phyloP scores from a whole-genome alignment of 2,329 filamentous ascomycete genomes.

The Beauveria scarabaeidicola region DNA sequence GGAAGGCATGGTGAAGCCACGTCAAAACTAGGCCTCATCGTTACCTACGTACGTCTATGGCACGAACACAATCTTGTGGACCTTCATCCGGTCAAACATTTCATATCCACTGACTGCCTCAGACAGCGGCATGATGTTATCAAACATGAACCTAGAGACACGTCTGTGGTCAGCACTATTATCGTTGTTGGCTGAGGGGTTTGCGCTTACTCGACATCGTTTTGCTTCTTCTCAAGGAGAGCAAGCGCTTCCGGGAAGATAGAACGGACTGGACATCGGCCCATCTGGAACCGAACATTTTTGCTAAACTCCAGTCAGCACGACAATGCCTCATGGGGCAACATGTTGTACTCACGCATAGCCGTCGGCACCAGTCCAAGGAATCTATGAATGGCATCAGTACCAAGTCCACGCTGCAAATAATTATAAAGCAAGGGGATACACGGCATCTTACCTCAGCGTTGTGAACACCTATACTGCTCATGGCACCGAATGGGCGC shows the following conservation, averaged over 20 bases:
- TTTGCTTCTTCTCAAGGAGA: slow-evolving; percentile 56
- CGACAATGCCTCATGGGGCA: slow-evolving; percentile 3
- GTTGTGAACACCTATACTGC: slow-evolving; percentile 70
- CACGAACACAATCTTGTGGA: slow-evolving; percentile 65
- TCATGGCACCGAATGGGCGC: slow-evolving; percentile 64
- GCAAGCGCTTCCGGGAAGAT: slow-evolving; percentile 59
- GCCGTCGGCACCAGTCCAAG: slow-evolving; percentile 56
- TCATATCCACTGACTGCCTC: slow-evolving; percentile 61
- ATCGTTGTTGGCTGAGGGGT: background rate
- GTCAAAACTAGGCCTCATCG: slow-evolving; percentile 57
- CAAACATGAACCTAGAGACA: slow-evolving; percentile 61
- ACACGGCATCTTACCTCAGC: slow-evolving; percentile 44
- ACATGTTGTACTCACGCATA: slow-evolving; percentile 36
- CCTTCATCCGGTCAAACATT: slow-evolving; percentile 64
- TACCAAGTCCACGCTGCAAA: background rate
- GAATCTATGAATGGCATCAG: slow-evolving; percentile 41
- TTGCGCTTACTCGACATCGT: slow-evolving; percentile 52
- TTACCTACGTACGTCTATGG: slow-evolving; percentile 22
- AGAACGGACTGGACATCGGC: slow-evolving; percentile 64
- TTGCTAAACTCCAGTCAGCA: slow-evolving; percentile 39
- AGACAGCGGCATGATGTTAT: slow-evolving; percentile 62
- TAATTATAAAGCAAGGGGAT: background rate
- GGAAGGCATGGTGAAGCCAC: slow-evolving; percentile 77
- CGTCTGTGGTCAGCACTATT: background rate
- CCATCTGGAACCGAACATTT: slow-evolving; percentile 67